These are phyloP conservation scores for Stygiomarasmius scandens DNA, from an alignment of 1,284 basidiomycete species.

Conservation along the genomic window DNA sequence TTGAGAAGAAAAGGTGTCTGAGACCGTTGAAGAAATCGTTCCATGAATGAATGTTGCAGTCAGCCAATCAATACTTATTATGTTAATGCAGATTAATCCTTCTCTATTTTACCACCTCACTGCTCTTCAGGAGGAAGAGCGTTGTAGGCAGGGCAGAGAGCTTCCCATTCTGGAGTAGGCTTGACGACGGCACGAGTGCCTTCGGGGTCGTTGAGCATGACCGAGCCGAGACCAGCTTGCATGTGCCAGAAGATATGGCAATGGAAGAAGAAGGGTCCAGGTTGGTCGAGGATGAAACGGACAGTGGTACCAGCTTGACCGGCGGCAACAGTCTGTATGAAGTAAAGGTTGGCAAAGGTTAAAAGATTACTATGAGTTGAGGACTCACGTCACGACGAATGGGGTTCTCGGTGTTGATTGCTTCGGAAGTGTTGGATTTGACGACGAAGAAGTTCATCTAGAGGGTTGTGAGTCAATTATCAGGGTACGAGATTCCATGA, in stretches of 20 bases:
- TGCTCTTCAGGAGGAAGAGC: conserved; percentile 15
- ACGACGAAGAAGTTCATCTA: conserved; percentile 30
- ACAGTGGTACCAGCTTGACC: conserved; percentile 17
- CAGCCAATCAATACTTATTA: too few species aligned
- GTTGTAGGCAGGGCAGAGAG: conserved; percentile 28
- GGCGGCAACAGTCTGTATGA: conserved; percentile 21
- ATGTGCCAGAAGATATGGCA: conserved; percentile 33
- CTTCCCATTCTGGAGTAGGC: conserved; percentile 25
- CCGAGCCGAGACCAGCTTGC: conserved; percentile 30
- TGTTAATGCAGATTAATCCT: too few species aligned
- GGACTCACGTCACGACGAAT: conserved; percentile 26
- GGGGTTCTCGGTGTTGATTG: conserved; percentile 24
- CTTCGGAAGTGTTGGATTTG: conserved; percentile 25
- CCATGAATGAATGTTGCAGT: too few species aligned
- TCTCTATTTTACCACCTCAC: not conserved
- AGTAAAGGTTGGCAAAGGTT: not conserved
- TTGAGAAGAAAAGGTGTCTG: too few species aligned
- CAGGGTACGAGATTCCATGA: not conserved
- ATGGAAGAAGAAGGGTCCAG: conserved; percentile 27
- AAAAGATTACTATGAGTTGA: not conserved
- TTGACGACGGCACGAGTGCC: conserved; percentile 17
- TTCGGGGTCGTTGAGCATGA: conserved; percentile 24
- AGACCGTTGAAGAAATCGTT: too few species aligned
- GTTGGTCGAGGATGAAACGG: conserved; percentile 6
- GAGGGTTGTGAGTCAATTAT: not conserved